Conservation (phyloP, 2,329 filamentous ascomycete genomes). For the Ceratocystis diversiconidia region DNA sequence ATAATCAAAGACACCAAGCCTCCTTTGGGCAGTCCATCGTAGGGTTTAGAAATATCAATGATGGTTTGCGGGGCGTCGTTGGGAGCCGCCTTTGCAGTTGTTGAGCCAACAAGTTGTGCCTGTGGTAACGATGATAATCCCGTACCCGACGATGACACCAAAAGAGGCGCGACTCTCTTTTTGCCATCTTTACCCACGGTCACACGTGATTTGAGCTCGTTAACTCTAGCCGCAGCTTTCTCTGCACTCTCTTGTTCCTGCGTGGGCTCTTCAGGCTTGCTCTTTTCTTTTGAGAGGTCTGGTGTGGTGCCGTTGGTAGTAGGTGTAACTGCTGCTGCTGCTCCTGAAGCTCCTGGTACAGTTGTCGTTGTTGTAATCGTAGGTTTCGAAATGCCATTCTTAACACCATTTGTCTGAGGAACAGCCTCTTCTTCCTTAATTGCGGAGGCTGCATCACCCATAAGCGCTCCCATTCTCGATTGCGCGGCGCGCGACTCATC, state of each 20-base stretch:
- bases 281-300: slow-evolving; percentile 25
- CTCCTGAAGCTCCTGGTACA: neutral
- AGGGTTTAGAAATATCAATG: slow-evolving; percentile 83
- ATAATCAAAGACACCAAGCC: slow-evolving; percentile 74
- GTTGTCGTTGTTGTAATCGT: slow-evolving; percentile 21
- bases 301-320: slow-evolving; percentile 20
- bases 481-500: slow-evolving; percentile 82
- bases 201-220: slow-evolving; percentile 69
- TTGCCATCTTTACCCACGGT: slow-evolving; percentile 94
- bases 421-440: slow-evolving; percentile 20
- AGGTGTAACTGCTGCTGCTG: slow-evolving; percentile 18
- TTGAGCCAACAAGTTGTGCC: slow-evolving; percentile 70
- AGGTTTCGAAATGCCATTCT: slow-evolving; percentile 29
- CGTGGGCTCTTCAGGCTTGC: slow-evolving; percentile 23
- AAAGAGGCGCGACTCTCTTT: slow-evolving; percentile 81
- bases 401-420: slow-evolving; percentile 33
- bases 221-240: slow-evolving; percentile 40
- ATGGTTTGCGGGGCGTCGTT: slow-evolving; percentile 67
- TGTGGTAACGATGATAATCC: slow-evolving; percentile 81
- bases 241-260: slow-evolving; percentile 35
- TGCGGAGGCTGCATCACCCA: slow-evolving; percentile 59
- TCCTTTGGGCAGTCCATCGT: slow-evolving; percentile 81
- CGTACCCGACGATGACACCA: slow-evolving; percentile 79
- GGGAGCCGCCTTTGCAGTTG: slow-evolving; percentile 46
- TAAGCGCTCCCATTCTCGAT: slow-evolving; percentile 93